Evolutionary conservation across 306 rosid genomes (phyloP), one percentile per base, ranked within the genome.

Genomic region (Abrus precatorius): DNA sequence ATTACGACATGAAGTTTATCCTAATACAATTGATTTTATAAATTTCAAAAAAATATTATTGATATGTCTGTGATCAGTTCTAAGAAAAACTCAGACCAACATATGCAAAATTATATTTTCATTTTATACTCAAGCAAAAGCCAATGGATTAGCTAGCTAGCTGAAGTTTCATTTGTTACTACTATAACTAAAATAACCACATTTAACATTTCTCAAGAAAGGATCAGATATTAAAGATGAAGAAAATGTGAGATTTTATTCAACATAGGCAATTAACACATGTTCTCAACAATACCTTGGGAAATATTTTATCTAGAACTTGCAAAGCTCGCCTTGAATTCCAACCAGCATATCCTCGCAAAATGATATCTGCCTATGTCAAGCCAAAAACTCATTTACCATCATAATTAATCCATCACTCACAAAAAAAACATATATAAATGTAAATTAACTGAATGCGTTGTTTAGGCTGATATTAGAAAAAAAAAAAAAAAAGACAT

Each of bases 271-370:
- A 81, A 33, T 54, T 11, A 20, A 28, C 6, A 10, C 4, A 71
- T 13, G 57, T 52, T 33, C 5, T 32, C 7, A 38, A 45, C 6
- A 27, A 32, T 83, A 91, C 95, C 97, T 93, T 90, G 1, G 97
- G 97, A 73, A 95, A 95, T 77, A 93, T 75, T 83, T 85, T 47
- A 60, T 93, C 90, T 0, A 93, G 62, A 84, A 90, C 87, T 74
- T 69, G 81, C n/a, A 93, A 36, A 83, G 91, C 99, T 43, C 91
- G 91, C 77, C 97, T 91, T 69, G 99, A 90, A 70, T 91, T 95
- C 99, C 99, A 95, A 30, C 93, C 97, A 27, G 66, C 32, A 34
- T 95, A 95, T 69, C 99, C 99, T 78, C 97, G 83, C 75, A 91
- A 2, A 38, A 91, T 9, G 80, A 93, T 64, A 72, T 95, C 95